Evolutionary conservation across 2,329 filamentous ascomycete species (phyloP).

Genomic region (Xylaria sp.): DNA sequence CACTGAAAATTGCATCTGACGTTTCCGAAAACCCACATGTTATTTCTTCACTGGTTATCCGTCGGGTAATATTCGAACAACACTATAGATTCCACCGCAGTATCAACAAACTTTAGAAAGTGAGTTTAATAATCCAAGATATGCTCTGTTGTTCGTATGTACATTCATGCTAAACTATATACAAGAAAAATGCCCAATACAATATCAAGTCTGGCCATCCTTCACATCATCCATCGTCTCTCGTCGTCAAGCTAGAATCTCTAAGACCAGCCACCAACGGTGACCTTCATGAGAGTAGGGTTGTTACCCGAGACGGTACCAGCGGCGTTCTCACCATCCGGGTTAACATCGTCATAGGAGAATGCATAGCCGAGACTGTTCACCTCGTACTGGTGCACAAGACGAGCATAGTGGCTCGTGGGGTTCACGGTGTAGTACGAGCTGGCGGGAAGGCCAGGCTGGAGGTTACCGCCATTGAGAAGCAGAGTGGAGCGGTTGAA

Average conservation of each 20-base stretch:
- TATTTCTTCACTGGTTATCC: too few species aligned
- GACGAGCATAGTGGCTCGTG: slow-evolving; percentile 62
- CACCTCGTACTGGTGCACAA: slow-evolving; percentile 65
- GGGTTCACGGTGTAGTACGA: slow-evolving; percentile 52
- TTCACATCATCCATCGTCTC: not conserved
- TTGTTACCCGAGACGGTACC: slow-evolving; percentile 56
- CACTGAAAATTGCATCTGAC: too few species aligned
- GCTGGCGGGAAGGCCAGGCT: slow-evolving; percentile 47
- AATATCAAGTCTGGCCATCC: not conserved
- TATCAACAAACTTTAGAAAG: too few species aligned
- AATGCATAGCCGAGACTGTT: slow-evolving; percentile 69
- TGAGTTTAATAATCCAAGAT: not conserved
- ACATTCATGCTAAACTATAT: slow-evolving; percentile 16
- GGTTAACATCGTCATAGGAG: slow-evolving; percentile 71
- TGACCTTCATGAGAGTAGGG: slow-evolving; percentile 53
- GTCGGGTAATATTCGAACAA: too few species aligned
- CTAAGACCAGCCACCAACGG: slow-evolving; percentile 49
- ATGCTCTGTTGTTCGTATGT: not conserved
- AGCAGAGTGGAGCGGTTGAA: slow-evolving; percentile 54
- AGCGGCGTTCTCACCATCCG: slow-evolving; percentile 59
- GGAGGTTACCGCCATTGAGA: slow-evolving; percentile 51
- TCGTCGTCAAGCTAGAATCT: not conserved
- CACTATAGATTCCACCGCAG: too few species aligned
- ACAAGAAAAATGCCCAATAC: not conserved
- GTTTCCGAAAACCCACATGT: too few species aligned